Percentiles rank a stretch among this genome's conserved stretches.
phyloP scores from a whole-genome alignment of 208 protist species.

The Eutreptiella sp. region DNA sequence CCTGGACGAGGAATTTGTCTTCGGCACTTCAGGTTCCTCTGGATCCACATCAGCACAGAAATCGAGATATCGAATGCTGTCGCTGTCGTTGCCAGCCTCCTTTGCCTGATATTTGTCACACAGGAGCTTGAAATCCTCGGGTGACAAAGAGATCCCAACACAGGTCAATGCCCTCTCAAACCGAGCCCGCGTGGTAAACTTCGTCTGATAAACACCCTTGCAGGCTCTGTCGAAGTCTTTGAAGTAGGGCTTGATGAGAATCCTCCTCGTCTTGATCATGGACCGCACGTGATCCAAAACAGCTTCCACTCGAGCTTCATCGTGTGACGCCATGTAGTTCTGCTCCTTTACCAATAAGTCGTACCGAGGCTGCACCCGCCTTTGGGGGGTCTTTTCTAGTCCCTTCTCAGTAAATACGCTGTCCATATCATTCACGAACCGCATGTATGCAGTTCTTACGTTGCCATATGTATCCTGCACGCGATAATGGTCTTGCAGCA shows the following conservation, averaged over 20 bases:
- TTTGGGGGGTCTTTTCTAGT: constrained; percentile 28
- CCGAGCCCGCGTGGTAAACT: constrained; percentile 63
- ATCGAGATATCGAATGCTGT: constrained; percentile 73
- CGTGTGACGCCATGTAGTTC: constrained; percentile 46
- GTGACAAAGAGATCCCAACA: constrained; percentile 65
- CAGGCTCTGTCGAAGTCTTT: constrained; percentile 74
- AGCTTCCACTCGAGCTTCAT: constrained; percentile 37
- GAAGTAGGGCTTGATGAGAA: constrained; percentile 65
- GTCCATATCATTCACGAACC: constrained; percentile 27
- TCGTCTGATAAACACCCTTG: constrained; percentile 70
- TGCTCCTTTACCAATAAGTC: not conserved
- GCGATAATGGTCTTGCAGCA: constrained; percentile 54
- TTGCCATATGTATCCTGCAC: constrained; percentile 10
- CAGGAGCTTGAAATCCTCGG: constrained; percentile 62
- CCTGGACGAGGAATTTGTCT: too few relatives aligned
- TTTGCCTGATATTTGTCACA: constrained; percentile 61
- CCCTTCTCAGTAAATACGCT: constrained; percentile 6
- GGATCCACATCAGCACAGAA: constrained; percentile 74
- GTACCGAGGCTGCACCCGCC: not conserved
- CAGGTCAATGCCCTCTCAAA: constrained; percentile 68
- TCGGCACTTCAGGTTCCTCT: too few relatives aligned
- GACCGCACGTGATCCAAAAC: constrained; percentile 53
- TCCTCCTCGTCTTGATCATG: constrained; percentile 56
- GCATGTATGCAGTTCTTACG: constrained; percentile 16
- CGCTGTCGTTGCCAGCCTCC: constrained; percentile 51